Conservation (phyloP, 2,329 filamentous ascomycete genomes). For the Colletotrichum falcatum region DNA sequence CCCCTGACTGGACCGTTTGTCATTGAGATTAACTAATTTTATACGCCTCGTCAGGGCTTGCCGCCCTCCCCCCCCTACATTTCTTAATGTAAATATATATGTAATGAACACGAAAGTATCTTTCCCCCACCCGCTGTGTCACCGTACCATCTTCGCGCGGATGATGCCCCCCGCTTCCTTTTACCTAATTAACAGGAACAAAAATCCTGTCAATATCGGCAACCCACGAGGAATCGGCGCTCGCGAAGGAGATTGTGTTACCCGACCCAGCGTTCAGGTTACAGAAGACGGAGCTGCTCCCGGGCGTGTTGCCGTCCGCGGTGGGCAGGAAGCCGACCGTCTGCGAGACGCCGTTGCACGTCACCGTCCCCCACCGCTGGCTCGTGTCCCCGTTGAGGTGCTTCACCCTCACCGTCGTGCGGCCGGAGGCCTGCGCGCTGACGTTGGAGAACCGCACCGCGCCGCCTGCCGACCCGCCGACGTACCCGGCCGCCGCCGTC, state of each 20-base stretch:
- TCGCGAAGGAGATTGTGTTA: slow-evolving; percentile 63
- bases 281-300: slow-evolving; percentile 60
- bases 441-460: slow-evolving; percentile 61
- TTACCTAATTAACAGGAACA: slow-evolving; percentile 55
- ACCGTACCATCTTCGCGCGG: not conserved
- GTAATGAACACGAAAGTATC: not conserved
- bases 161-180: not conserved
- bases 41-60: not conserved
- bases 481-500: slow-evolving; percentile 62
- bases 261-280: slow-evolving; percentile 58
- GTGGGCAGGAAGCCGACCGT: slow-evolving; percentile 68
- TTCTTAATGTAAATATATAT: not conserved
- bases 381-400: slow-evolving; percentile 67
- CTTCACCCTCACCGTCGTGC: slow-evolving; percentile 66
- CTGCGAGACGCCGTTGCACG: slow-evolving; percentile 66
- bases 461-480: slow-evolving; percentile 62
- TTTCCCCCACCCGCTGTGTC: not conserved
- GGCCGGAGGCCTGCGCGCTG: slow-evolving; percentile 55
- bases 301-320: slow-evolving; percentile 54
- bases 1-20: slow-evolving; percentile 43
- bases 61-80: not conserved
- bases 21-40: slow-evolving; percentile 19
- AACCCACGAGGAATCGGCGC: slow-evolving; percentile 53
- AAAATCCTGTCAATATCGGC: slow-evolving; percentile 67
- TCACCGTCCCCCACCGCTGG: slow-evolving; percentile 65